A percentile compares a stretch with the other conserved stretches of the same genome.
Evolutionary conservation across 129 eudicot genomes (phyloP).

Genomic region (Solidago caesia): DNA sequence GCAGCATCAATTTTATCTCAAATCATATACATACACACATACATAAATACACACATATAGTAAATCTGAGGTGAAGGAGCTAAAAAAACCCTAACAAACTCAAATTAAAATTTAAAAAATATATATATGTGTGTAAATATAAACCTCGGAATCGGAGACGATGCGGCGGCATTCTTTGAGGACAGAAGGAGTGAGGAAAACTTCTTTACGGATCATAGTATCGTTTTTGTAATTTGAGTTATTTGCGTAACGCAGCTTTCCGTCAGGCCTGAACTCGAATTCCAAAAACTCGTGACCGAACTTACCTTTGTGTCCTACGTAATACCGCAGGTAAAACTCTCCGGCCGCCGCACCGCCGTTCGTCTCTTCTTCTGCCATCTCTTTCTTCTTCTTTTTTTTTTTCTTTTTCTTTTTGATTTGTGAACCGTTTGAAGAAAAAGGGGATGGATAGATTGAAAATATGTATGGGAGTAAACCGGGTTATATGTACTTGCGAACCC

Average conservation of each 20-base stretch:
- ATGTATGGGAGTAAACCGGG: not conserved
- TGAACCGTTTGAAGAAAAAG: constrained; percentile 5
- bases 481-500: not conserved
- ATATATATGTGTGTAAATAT: not conserved
- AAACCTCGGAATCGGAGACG: constrained; percentile 83
- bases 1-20: not conserved
- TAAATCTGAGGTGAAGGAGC: not conserved
- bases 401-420: not conserved
- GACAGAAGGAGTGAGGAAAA: constrained; percentile 85
- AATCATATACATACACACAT: not conserved
- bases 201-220: constrained; percentile 97
- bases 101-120: not conserved
- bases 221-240: constrained; percentile 98
- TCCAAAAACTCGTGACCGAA: constrained; percentile 97
- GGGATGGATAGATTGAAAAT: not conserved
- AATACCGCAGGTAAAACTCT: constrained; percentile 92
- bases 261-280: constrained; percentile 97
- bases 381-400: not conserved
- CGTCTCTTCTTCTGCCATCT: constrained; percentile 30
- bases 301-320: constrained; percentile 96
- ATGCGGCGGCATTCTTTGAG: constrained; percentile 96
- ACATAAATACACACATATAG: not conserved
- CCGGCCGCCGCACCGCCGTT: constrained; percentile 49
- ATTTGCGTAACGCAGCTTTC: constrained; percentile 95
- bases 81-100: constrained; percentile 17